Percentiles rank a stretch among this genome's conserved stretches.
These are phyloP conservation scores for Boletus coccyginus DNA, from an alignment of 768 basidiomycete species.

Conservation along the genomic window DNA sequence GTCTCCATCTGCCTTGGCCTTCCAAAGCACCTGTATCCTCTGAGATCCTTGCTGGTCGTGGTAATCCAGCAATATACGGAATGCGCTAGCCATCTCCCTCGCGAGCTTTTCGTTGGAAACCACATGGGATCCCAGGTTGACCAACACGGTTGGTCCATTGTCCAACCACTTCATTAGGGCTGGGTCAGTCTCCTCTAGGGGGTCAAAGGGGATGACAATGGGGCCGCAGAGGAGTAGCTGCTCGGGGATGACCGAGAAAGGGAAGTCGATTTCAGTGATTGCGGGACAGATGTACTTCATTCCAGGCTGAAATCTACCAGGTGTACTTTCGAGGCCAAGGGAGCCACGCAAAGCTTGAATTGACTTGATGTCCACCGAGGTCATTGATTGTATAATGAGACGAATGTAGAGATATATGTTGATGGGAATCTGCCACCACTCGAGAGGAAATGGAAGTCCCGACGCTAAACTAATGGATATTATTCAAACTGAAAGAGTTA, in stretches of 20 bases:
- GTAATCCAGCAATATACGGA: conserved; percentile 3
- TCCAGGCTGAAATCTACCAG: not conserved
- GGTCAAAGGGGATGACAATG: conserved; percentile 2
- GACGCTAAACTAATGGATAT: conserved; percentile 1
- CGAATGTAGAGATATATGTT: conserved; percentile 7
- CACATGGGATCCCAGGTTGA: conserved; percentile 10
- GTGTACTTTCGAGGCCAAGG: not conserved
- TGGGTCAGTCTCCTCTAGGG: conserved; percentile 6
- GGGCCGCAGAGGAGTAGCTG: conserved; percentile 9
- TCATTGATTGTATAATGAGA: not conserved
- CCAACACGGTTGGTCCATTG: conserved; percentile 8
- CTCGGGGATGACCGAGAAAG: conserved; percentile 2
- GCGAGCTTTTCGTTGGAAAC: not conserved
- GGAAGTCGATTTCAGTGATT: conserved; percentile 1
- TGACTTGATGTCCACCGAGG: not conserved
- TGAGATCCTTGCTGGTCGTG: not conserved
- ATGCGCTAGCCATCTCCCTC: conserved; percentile 2
- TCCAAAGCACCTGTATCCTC: conserved; percentile 13
- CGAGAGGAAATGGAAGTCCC: conserved; percentile 8
- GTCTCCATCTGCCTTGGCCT: not conserved
- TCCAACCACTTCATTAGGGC: conserved; percentile 6
- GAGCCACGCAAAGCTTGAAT: not conserved
- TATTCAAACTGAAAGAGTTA: not conserved
- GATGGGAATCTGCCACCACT: conserved; percentile 15
- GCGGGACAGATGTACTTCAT: conserved; percentile 1